Conservation (phyloP, 495 filamentous ascomycete genomes). For the Saxispiralis lemnorum region DNA sequence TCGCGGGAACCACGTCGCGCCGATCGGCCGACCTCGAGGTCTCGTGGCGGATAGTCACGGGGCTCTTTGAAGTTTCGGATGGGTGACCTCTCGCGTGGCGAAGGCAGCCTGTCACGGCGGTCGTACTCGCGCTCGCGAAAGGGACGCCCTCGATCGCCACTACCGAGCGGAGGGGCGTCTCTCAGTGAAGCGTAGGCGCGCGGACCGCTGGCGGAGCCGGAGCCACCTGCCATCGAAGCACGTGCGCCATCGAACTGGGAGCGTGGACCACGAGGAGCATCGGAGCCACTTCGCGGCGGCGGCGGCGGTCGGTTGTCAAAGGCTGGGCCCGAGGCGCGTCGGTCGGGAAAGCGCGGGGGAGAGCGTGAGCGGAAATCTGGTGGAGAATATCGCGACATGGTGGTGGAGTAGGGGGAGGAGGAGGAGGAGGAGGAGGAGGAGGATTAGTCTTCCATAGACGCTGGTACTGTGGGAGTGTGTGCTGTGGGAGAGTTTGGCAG, state of each 20-base stretch:
- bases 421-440: not conserved
- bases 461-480: no score
- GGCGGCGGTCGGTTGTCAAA: conserved; percentile 17
- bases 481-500: not conserved
- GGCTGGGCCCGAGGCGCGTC: conserved; percentile 20
- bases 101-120: conserved; percentile 28
- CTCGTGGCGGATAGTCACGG: conserved; percentile 22
- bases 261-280: conserved; percentile 31
- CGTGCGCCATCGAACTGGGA: conserved; percentile 15
- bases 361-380: conserved; percentile 38
- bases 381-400: conserved; percentile 16
- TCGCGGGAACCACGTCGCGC: conserved; percentile 42
- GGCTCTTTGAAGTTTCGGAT: conserved; percentile 17
- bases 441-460: not conserved
- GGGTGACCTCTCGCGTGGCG: conserved; percentile 25
- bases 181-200: conserved; percentile 15
- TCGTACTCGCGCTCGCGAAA: conserved; percentile 28
- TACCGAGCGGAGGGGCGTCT: conserved; percentile 20
- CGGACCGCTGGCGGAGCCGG: not conserved
- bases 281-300: conserved; percentile 8
- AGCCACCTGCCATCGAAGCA: not conserved
- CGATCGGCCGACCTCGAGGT: conserved; percentile 25
- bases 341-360: conserved; percentile 35
- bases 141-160: conserved; percentile 14
- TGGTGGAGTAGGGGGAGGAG: not conserved